Base-by-base conservation (phyloP, 1,139 yeast genomes). In the Debaryomycetaceae sp. region DNA sequence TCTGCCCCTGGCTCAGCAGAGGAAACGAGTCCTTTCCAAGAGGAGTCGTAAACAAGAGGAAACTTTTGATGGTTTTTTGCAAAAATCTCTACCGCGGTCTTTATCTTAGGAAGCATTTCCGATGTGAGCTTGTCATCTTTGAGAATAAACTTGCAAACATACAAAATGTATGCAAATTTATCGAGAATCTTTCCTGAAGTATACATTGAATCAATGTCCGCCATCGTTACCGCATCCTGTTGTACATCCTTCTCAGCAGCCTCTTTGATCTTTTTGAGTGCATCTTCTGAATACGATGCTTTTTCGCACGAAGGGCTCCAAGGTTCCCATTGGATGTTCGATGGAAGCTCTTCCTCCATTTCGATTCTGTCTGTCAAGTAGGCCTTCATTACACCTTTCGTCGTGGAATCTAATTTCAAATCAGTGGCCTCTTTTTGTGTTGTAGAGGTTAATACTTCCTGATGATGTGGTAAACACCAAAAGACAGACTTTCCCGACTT, bases 1-100 rank as follows among this genome's bases (percentile, higher is more conserved):
- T 86, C 95, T 1, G 82, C 83, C 14, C 70, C 80, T 1, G 82
- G 74, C 1, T 80, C 82, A 0, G 90, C 87, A 0, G 85, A 75
- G 0, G 91, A 84, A 11, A 84, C 74, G 7, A 86, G 57, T n/a
- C 95, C 95, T 56, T 80, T 81, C 90, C 91, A 86, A 1, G 79
- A 70, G 1, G 72, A 70, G 49, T 86, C 93, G 56, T 85, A 86
- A 1, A 73, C 72, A 55, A 86, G 70, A 0, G 91, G 91, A 43
- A 75, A 70, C 53, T 80, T 80, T 42, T 80, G 85, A 38, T 63
- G 62, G 57, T 86, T 86, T 1, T 58, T 54, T 2, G 82, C 76
- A 58, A 84, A 86, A 34, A 83, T 75, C 41, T 73, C 76, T 47
- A 86, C 69, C 0, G 93, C 88, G 31, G 62, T 55, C 50, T 83